A percentile compares a stretch with the other conserved stretches of the same genome.
Evolutionary conservation across 2,329 filamentous ascomycete genomes (phyloP).

Genomic region (Fusarium odoratissimum): DNA sequence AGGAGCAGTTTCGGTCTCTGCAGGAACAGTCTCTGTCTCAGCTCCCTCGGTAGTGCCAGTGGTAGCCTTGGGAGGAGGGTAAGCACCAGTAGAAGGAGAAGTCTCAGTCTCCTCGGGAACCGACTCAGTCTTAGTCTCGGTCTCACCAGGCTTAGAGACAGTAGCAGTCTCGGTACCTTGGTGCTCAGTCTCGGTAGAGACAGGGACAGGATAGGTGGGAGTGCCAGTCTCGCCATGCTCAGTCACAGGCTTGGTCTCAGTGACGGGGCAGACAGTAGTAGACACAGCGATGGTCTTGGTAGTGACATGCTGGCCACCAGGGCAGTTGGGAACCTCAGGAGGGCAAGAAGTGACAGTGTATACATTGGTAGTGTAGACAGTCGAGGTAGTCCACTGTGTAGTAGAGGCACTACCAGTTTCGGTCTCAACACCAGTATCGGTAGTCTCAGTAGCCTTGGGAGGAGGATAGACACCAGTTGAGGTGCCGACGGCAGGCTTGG

Average conservation of each 20-base stretch:
- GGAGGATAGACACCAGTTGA: not conserved
- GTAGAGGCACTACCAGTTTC: conserved; percentile 3
- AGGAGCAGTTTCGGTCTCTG: not conserved
- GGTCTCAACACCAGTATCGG: not conserved
- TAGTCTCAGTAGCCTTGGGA: not conserved
- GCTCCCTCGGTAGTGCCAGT: not conserved
- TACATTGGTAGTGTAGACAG: conserved; percentile 40
- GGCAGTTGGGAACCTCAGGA: conserved; percentile 38
- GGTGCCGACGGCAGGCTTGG: not conserved
- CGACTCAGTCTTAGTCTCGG: conserved; percentile 1
- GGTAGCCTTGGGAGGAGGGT: not conserved
- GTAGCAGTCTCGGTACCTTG: conserved; percentile 8
- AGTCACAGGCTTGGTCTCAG: conserved; percentile 16
- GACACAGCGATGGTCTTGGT: conserved; percentile 41
- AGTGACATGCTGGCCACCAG: conserved; percentile 22
- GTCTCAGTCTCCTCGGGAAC: not conserved
- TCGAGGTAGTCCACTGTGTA: conserved; percentile 31
- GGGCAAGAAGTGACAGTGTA: conserved; percentile 38
- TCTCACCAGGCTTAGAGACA: not conserved
- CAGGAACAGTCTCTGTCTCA: not conserved
- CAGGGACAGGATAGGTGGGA: conserved; percentile 10
- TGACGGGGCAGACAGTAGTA: conserved; percentile 41
- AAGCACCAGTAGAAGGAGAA: not conserved
- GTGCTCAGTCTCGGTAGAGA: conserved; percentile 4
- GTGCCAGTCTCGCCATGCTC: conserved; percentile 18